phyloP scores from a whole-genome alignment of 148 eudicot species.

The Chenopodium berlandieri region DNA sequence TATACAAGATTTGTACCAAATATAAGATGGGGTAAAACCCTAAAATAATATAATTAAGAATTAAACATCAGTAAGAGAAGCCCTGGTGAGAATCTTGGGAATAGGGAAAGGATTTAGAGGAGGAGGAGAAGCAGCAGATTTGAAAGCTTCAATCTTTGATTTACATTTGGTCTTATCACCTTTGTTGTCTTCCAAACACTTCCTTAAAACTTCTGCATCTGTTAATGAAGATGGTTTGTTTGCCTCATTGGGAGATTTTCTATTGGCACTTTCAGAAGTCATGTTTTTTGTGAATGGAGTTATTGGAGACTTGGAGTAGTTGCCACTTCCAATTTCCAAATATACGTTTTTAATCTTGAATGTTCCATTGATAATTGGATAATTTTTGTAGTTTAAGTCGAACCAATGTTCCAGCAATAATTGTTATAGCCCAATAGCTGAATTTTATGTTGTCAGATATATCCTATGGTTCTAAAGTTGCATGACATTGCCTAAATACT shows the following conservation, averaged over 20 bases:
- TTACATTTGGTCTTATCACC: constrained; percentile 48
- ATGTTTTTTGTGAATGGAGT: background rate
- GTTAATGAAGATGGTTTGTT: constrained; percentile 5
- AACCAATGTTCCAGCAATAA: too few species aligned
- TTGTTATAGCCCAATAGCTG: too few species aligned
- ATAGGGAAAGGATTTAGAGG: constrained; percentile 11
- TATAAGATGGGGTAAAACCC: background rate
- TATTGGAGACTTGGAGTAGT: too few species aligned
- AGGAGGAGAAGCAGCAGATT: constrained; percentile 27
- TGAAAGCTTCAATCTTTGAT: constrained; percentile 38
- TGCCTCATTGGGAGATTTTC: constrained; percentile 1
- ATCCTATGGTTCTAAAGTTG: too few species aligned
- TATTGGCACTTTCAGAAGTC: constrained; percentile 3
- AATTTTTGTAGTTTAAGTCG: too few species aligned
- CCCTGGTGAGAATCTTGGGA: constrained; percentile 30
- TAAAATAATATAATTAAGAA: background rate
- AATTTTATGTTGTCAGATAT: too few species aligned
- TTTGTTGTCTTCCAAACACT: constrained; percentile 47
- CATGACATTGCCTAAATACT: too few species aligned
- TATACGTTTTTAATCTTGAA: too few species aligned
- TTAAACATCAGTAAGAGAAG: constrained; percentile 55
- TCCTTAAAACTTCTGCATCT: constrained; percentile 32
- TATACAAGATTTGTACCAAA: background rate
- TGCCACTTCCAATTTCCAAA: too few species aligned
- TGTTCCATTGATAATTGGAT: too few species aligned